These are phyloP conservation scores for Candida nitratophila DNA, from an alignment of 805 yeast species.

Conservation along the genomic window DNA sequence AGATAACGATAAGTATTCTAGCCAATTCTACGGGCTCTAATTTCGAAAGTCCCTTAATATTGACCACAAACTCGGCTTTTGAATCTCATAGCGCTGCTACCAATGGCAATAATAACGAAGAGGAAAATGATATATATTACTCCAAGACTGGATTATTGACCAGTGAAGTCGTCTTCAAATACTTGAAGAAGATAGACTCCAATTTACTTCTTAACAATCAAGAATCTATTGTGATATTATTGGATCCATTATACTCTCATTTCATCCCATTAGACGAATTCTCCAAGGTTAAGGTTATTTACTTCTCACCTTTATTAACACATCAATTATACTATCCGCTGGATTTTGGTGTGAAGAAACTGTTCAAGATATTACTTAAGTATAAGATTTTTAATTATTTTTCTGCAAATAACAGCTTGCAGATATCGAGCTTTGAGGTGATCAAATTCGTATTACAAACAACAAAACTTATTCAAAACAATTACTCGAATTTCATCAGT, in stretches of 20 bases:
- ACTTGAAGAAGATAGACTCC: constrained; percentile 14
- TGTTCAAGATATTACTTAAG: constrained; percentile 24
- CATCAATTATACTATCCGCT: constrained; percentile 19
- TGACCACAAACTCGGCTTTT: constrained; percentile 12
- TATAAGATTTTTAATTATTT: neutral
- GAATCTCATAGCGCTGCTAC: constrained; percentile 2
- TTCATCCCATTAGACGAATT: constrained; percentile 25
- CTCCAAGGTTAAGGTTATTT: constrained; percentile 21
- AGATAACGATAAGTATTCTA: constrained; percentile 19
- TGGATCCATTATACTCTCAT: constrained; percentile 30
- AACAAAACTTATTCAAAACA: neutral
- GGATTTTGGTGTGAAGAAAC: constrained; percentile 26
- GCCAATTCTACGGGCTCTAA: constrained; percentile 23
- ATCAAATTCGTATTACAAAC: neutral
- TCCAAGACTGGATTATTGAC: constrained; percentile 19
- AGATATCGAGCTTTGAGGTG: neutral
- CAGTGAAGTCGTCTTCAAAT: constrained; percentile 19
- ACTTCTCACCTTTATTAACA: constrained; percentile 14
- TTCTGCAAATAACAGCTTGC: neutral
- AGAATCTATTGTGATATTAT: constrained; percentile 19
- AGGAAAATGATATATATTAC: constrained; percentile 10
- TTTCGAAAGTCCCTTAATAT: constrained; percentile 21
- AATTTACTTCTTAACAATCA: constrained; percentile 5
- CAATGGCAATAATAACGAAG: neutral
- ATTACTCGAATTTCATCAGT: neutral